These are phyloP conservation scores for Canavalia ensiformis DNA, from an alignment of 306 rosid genomes.

Conservation along the genomic window DNA sequence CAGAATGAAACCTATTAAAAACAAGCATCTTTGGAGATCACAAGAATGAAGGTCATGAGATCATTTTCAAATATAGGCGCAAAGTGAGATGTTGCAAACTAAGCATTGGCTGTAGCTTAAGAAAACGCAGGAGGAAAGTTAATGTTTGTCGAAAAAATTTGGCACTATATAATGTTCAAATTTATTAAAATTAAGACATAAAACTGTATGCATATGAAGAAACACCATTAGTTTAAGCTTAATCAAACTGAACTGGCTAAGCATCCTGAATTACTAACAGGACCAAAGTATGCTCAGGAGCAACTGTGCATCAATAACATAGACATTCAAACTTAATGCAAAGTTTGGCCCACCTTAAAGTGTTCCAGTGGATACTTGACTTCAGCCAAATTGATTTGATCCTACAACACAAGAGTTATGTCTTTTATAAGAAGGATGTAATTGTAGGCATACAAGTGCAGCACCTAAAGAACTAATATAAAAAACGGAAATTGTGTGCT, in stretches of 20 bases:
- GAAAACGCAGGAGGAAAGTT: slow-evolving; percentile 18
- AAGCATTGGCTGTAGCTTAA: slow-evolving; percentile 24
- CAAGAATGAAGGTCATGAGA: slow-evolving; percentile 3
- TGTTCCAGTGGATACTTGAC: slow-evolving; percentile 80
- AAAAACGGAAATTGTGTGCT: no score
- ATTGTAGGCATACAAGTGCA: slow-evolving; percentile 31
- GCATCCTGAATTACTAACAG: slow-evolving; percentile 15
- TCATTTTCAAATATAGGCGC: slow-evolving; percentile 17
- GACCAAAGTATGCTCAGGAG: slow-evolving; percentile 26
- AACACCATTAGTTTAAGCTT: slow-evolving; percentile 20
- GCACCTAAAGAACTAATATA: slow-evolving; percentile 38
- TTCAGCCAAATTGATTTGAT: slow-evolving; percentile 89
- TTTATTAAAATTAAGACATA: slow-evolving; percentile 12
- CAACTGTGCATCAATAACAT: slow-evolving; percentile 42
- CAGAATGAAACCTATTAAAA: slow-evolving; percentile 6
- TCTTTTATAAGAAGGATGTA: slow-evolving; percentile 37
- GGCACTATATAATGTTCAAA: slow-evolving; percentile 13
- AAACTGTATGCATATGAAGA: slow-evolving; percentile 34
- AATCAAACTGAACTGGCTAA: slow-evolving; percentile 29
- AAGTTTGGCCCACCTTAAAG: slow-evolving; percentile 71
- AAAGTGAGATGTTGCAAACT: neutral
- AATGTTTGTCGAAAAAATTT: slow-evolving; percentile 2
- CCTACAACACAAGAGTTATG: slow-evolving; percentile 65
- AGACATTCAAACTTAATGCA: slow-evolving; percentile 12
- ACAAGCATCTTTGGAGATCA: slow-evolving; percentile 18